Base-by-base conservation (phyloP, 768 basidiomycete species). In the Trametes cubensis region DNA sequence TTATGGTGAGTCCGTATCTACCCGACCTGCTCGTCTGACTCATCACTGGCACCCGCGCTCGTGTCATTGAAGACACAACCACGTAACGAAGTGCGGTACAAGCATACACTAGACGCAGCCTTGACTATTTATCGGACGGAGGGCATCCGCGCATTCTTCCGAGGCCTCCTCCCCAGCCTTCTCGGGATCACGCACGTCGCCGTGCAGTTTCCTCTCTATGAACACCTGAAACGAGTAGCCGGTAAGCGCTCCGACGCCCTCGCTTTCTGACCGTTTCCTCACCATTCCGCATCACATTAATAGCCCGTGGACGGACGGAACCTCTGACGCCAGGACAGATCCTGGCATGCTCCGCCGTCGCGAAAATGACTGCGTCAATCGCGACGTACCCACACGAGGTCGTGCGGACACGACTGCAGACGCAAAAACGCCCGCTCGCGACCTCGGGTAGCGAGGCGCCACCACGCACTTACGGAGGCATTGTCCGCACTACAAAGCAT, bases 341-440 rank as follows among this genome's bases (percentile, higher is more conserved):
- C 66, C 86, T 99, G 17, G 74, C 88, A 20, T 98, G 95, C 78
- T 95, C 94, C 18, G 93, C 92, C n/a, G 77, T 86, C 26, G 90
- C 95, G 21, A 99, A 99, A 74, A 97, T 98, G 92, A 88, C 92
- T 1, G 97, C 97, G 8, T 95, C 94, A 18, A 78, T 98, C 20
- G 91, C 89, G 40, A 98, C 97, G 38, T 99, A 99, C 73, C 97
- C 97, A 1, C 97, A 99, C 76, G 97, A 99, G 75, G 97, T 99
- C 46, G 83, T 99, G 39, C 90, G 97, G n/a, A 98, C 97, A n/a
- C 86, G 96, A 6, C 77, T 98, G 50, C 97, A 99, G 75, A 95
- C 96, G 4, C 85, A 88, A 67, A 81, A 84, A 60, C 83, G 85
- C 54, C 88, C 85, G 47, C 78, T 90, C 50, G 82, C 67, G 53